Evolutionary conservation across 2,329 filamentous ascomycete species (phyloP), one percentile per base, ranked within the genome.

Genomic region (Talaromyces sp.): DNA sequence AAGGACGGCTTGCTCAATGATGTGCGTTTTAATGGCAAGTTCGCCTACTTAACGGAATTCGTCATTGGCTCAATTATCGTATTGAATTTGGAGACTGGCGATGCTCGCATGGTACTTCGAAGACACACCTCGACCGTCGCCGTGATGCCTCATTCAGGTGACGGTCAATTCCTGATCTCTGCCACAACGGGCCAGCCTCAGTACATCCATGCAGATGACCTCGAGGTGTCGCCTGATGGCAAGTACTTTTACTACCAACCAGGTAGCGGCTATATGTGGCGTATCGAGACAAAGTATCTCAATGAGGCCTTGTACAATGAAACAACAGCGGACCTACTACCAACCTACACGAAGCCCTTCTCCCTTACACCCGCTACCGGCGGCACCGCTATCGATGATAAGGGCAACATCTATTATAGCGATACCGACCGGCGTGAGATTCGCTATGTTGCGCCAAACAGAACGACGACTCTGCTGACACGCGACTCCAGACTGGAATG

Each of bases 371-470:
- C 74, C 2, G 68, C 68, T 3, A 76, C 73, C 1, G 73, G 72
- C 17, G 74, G 73, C 26, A 75, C 71, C 4, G 72, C 74, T 3
- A 75, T 76, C 43, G 75, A 76, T 57, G 72, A 69, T 0, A 54
- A 70, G 10, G 75, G 75, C 3, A 74, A 73, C 58, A 72, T 76
- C 31, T 77, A 76, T 61, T 58, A 65, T 54, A 70, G 68, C 62
- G 74, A 76, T 61, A 72, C 68, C 0, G 70, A 76, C 55, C 56
- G 0, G 81, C 35, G 14, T 14, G n/a, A 19, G 50, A 53, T 53
- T n/a, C 24, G 29, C 11, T 29, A 53, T 14, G 8, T 53, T 26
- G 14, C 24, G n/a, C 12, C 50, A 1, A 53, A 53, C 29, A 19
- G 50, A 53, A 53, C 24, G 2, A 31, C 24, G 31, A 17, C 8